Evolutionary conservation across 164 flowering plant species (phyloP), one percentile per base, ranked within the genome.

Genomic region (Hamamelis virginiana): DNA sequence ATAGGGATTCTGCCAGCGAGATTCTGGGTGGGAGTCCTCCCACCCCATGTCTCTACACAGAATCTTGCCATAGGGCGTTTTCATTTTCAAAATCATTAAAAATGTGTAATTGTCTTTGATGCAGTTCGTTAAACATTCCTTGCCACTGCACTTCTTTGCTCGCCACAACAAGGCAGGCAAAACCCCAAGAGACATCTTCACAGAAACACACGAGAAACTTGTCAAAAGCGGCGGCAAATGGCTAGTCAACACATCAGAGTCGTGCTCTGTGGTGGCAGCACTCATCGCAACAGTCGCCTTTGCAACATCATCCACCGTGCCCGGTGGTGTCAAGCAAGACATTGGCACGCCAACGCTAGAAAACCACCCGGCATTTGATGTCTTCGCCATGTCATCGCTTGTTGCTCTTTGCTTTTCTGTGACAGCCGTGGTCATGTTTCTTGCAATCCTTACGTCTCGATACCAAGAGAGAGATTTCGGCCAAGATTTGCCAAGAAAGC

Each of bases 251-350:
- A 78, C 81, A 16, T 65, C 81, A 1, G 64, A 75, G 13, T 75
- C 76, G 1, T 78, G 71, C 73, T 68, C 78, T 5, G 72, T 74
- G 0, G 73, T 74, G 6, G 81, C 77, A 1, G 77, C 75, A 1
- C 77, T 78, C 48, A 64, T 78, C 16, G 81, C 77, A 1, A 68
- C 81, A 0, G 77, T 78, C 0, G 81, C 81, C 18, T 78, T 71
- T 15, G 73, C 81, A 4, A 68, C 81, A 3, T 56, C 78, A 4
- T 33, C 65, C 6, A 23, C 73, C 0, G 69, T 75, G 0, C 81
- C 81, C 0, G 81, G 81, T 2, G 81, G 81, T 1, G 12, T 52
- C 14, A n/a, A 65, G 2, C 19, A 75, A 12, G 19, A 58, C 2
- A 64, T 3, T 15, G 81, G 81, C 19, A 22, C 25, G 3, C 78